phyloP scores from a whole-genome alignment of 805 yeast species.

The Ogataea glucozyma region DNA sequence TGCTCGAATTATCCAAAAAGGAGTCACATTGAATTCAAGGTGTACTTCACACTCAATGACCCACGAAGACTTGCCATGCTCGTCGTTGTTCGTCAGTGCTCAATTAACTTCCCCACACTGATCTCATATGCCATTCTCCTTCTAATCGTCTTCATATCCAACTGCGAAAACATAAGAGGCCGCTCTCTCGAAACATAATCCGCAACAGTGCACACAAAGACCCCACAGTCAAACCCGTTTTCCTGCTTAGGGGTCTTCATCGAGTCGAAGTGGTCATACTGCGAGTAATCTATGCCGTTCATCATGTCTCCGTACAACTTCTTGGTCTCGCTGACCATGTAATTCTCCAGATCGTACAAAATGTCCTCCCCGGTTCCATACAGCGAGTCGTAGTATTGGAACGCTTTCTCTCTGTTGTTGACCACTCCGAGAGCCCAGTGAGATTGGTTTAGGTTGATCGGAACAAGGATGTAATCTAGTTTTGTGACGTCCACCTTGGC shows the following conservation, averaged over 20 bases:
- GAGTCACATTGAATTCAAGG: too few species aligned
- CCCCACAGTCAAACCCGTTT: conserved; percentile 95
- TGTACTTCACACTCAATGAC: too few species aligned
- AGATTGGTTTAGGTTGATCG: conserved; percentile 77
- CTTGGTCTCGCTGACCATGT: conserved; percentile 67
- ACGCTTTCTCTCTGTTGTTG: conserved; percentile 57
- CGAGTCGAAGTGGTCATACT: conserved; percentile 26
- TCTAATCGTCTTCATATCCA: conserved; percentile 69
- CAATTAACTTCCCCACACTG: conserved; percentile 17
- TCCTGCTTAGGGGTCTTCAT: conserved; percentile 71
- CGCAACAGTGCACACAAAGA: conserved; percentile 81
- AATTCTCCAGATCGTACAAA: conserved; percentile 53
- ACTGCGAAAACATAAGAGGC: conserved; percentile 56
- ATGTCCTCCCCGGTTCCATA: conserved; percentile 47
- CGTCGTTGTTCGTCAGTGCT: conserved; percentile 10
- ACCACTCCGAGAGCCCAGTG: conserved; percentile 93
- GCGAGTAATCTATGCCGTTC: conserved; percentile 33
- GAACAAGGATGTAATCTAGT: conserved; percentile 70
- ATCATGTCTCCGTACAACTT: conserved; percentile 44
- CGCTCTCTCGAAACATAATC: conserved; percentile 55
- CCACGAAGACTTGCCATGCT: too few species aligned
- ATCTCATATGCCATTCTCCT: conserved; percentile 68
- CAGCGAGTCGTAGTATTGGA: conserved; percentile 79
- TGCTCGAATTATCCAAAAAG: too few species aligned
- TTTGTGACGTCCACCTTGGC: conserved; percentile 65